phyloP scores from a whole-genome alignment of 768 basidiomycete species.

The Xerocomellus dryophilus region DNA sequence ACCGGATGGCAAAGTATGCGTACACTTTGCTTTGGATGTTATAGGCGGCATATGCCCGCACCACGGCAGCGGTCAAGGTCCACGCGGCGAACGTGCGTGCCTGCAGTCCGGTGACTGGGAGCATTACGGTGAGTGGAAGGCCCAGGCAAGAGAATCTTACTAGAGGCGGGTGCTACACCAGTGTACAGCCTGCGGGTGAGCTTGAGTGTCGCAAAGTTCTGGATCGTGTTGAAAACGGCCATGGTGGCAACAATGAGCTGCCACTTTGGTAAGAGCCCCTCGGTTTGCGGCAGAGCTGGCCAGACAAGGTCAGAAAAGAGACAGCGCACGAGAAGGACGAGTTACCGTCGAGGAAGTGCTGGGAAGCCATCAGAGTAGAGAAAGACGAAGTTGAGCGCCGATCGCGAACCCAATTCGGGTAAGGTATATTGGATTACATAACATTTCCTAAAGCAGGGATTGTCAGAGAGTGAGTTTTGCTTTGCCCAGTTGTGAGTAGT shows the following conservation, averaged over 20 bases:
- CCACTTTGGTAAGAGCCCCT: conserved; percentile 83
- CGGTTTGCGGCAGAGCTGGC: conserved; percentile 59
- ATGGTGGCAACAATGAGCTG: conserved; percentile 75
- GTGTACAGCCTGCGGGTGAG: conserved; percentile 78
- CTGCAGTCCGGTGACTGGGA: conserved; percentile 77
- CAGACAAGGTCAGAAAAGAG: not conserved
- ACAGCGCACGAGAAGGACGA: not conserved
- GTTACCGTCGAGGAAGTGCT: conserved; percentile 26
- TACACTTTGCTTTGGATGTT: conserved; percentile 81
- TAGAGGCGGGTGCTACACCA: conserved; percentile 36
- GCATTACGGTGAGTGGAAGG: not conserved
- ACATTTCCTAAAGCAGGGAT: conserved; percentile 23
- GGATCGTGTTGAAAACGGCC: conserved; percentile 81
- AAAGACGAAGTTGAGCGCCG: conserved; percentile 6
- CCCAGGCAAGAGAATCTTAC: conserved; percentile 25
- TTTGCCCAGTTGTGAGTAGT: conserved; percentile 6
- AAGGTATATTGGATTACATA: conserved; percentile 24
- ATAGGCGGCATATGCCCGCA: conserved; percentile 87
- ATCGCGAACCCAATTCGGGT: conserved; percentile 14
- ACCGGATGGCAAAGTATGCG: conserved; percentile 23
- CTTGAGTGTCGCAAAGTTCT: conserved; percentile 76
- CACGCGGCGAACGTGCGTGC: conserved; percentile 88
- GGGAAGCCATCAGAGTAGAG: conserved; percentile 7
- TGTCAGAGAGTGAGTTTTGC: conserved; percentile 14
- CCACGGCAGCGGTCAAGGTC: conserved; percentile 82